phyloP scores from a whole-genome alignment of 1,284 basidiomycete species.

The Moesziomyces sp. region DNA sequence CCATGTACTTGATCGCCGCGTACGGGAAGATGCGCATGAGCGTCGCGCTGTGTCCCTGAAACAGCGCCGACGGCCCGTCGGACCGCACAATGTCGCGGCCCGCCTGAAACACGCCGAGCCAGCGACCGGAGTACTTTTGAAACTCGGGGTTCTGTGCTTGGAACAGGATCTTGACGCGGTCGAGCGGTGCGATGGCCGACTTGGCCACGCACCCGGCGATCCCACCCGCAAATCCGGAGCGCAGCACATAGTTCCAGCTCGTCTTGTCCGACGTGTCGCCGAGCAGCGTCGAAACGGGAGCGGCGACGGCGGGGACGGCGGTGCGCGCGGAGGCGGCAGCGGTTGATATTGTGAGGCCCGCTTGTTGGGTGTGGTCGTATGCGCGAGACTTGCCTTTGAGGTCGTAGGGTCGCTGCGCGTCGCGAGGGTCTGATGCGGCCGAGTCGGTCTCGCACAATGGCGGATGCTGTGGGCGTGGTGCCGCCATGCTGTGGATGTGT shows the following conservation, averaged over 20 bases:
- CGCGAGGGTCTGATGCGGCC: slow-evolving; percentile 32
- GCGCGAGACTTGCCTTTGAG: slow-evolving; percentile 38
- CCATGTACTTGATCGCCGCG: slow-evolving; percentile 97
- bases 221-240: slow-evolving; percentile 88
- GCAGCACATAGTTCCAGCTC: slow-evolving; percentile 79
- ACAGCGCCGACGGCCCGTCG: slow-evolving; percentile 80
- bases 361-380: slow-evolving; percentile 13
- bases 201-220: slow-evolving; percentile 95
- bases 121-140: slow-evolving; percentile 85
- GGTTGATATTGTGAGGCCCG: slow-evolving; percentile 22
- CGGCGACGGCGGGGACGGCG: neutral
- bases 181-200: slow-evolving; percentile 94
- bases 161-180: slow-evolving; percentile 98
- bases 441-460: slow-evolving; percentile 51
- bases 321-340: neutral
- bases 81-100: slow-evolving; percentile 80
- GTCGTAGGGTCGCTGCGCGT: slow-evolving; percentile 9
- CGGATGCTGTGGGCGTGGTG: slow-evolving; percentile 35
- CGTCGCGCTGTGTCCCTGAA: slow-evolving; percentile 96
- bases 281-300: slow-evolving; percentile 15
- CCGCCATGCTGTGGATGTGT: slow-evolving; percentile 15
- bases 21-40: slow-evolving; percentile 84
- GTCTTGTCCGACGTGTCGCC: slow-evolving; percentile 70
- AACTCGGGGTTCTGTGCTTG: slow-evolving; percentile 97
- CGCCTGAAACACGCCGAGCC: slow-evolving; percentile 86